Percentiles rank a stretch among this genome's conserved stretches.
Evolutionary conservation across 1,284 basidiomycete species (phyloP).

Genomic region (Psilocybe mexicana): DNA sequence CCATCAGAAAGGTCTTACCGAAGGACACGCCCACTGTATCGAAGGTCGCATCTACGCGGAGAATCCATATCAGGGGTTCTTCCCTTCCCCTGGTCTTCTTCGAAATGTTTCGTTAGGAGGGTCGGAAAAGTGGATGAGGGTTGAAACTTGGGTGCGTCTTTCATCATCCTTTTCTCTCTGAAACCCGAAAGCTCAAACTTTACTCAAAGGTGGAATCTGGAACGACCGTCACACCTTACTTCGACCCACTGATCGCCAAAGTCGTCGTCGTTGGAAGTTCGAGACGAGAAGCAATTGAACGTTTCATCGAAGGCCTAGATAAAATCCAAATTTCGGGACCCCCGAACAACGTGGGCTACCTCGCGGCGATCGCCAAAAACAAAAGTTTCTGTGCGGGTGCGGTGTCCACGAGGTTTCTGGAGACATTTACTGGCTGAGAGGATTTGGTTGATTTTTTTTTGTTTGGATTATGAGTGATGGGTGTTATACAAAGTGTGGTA

Average conservation of each 20-base stretch:
- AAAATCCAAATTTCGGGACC: conserved; percentile 42
- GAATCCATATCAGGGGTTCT: conserved; percentile 59
- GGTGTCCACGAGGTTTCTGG: conserved; percentile 59
- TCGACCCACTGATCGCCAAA: conserved; percentile 61
- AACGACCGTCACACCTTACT: conserved; percentile 52
- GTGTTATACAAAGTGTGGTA: too few relatives aligned
- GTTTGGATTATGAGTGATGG: too few relatives aligned
- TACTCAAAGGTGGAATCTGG: conserved; percentile 49
- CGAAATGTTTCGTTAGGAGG: conserved; percentile 50
- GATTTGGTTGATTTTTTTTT: not conserved
- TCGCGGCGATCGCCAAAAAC: conserved; percentile 44
- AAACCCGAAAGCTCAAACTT: too few relatives aligned
- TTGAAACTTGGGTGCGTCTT: conserved; percentile 53
- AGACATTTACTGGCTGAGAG: conserved; percentile 32
- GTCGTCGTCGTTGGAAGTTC: conserved; percentile 46
- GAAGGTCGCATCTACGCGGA: conserved; percentile 71
- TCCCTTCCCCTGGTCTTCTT: conserved; percentile 64
- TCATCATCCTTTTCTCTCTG: not conserved
- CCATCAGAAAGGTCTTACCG: conserved; percentile 7
- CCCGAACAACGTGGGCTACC: conserved; percentile 57
- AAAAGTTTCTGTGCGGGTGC: conserved; percentile 45
- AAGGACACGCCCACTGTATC: conserved; percentile 44
- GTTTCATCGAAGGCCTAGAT: conserved; percentile 39
- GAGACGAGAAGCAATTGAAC: conserved; percentile 42
- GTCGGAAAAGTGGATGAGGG: conserved; percentile 44